Conservation (phyloP, 1,139 yeast species). For the Meyerozyma guilliermondii region DNA sequence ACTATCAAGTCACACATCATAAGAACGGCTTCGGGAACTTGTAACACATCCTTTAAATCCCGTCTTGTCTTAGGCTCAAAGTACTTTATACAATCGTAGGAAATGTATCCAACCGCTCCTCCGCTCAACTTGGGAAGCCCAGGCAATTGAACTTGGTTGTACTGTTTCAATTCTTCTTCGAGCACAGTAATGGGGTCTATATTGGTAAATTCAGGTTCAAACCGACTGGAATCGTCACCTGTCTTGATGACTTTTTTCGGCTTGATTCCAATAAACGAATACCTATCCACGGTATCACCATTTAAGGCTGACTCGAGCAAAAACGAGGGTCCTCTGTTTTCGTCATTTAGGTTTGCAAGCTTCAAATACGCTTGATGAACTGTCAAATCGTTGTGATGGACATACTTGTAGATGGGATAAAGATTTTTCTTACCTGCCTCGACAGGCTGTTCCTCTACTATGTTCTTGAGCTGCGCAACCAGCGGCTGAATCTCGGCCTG, state of each 20-base stretch:
- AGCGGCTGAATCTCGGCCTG: slow-evolving; percentile 56
- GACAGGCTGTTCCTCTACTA: slow-evolving; percentile 36
- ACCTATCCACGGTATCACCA: slow-evolving; percentile 86
- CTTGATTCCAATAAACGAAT: slow-evolving; percentile 81
- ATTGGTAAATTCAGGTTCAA: slow-evolving; percentile 30
- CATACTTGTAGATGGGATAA: slow-evolving; percentile 74
- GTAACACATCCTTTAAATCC: slow-evolving; percentile 68
- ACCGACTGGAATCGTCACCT: slow-evolving; percentile 44
- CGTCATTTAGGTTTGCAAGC: slow-evolving; percentile 65
- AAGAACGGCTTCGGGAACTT: slow-evolving; percentile 85
- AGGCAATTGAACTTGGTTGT: slow-evolving; percentile 68
- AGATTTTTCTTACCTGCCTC: slow-evolving; percentile 43
- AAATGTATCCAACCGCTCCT: slow-evolving; percentile 93
- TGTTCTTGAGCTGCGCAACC: slow-evolving; percentile 41
- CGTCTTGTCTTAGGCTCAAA: slow-evolving; percentile 88
- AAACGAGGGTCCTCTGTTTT: slow-evolving; percentile 62
- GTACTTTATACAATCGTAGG: slow-evolving; percentile 93
- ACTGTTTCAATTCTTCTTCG: slow-evolving; percentile 64
- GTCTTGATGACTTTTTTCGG: slow-evolving; percentile 82
- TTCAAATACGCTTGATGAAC: slow-evolving; percentile 89
- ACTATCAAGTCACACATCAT: slow-evolving; percentile 88
- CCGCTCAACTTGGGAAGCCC: slow-evolving; percentile 86
- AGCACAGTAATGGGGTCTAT: slow-evolving; percentile 76
- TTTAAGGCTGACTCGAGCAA: slow-evolving; percentile 83
- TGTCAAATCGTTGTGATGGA: slow-evolving; percentile 73